These are phyloP conservation scores for Cyberlindnera bimundalis DNA, from an alignment of 805 yeast genomes.

Conservation along the genomic window DNA sequence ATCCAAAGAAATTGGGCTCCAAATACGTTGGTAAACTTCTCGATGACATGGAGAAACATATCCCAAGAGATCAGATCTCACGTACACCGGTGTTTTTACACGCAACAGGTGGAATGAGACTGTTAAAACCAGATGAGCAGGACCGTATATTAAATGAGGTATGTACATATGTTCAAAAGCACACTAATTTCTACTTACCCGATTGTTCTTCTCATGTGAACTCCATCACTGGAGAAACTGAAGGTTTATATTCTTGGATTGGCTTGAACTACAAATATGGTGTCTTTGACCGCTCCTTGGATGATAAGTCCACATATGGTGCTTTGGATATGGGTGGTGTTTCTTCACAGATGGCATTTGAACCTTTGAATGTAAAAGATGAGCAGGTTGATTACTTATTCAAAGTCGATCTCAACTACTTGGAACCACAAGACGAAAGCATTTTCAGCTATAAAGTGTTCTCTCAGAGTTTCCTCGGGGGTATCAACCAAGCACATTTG, in stretches of 20 bases:
- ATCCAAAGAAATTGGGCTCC: conserved; percentile 49
- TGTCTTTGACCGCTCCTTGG: conserved; percentile 33
- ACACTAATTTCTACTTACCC: conserved; percentile 53
- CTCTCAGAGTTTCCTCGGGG: conserved; percentile 59
- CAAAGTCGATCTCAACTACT: conserved; percentile 39
- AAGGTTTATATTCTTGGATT: conserved; percentile 68
- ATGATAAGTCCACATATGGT: conserved; percentile 47
- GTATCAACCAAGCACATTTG: conserved; percentile 52
- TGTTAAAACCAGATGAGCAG: conserved; percentile 51
- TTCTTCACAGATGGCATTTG: conserved; percentile 72
- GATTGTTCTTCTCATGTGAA: conserved; percentile 59
- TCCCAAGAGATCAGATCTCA: conserved; percentile 56
- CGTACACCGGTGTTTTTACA: conserved; percentile 68
- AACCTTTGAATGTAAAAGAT: conserved; percentile 39
- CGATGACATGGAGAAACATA: conserved; percentile 42
- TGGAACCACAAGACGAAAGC: conserved; percentile 26
- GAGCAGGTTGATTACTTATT: conserved; percentile 42
- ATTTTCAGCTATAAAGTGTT: conserved; percentile 41
- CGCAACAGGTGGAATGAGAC: conserved; percentile 68
- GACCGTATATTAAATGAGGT: conserved; percentile 41
- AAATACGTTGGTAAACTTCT: conserved; percentile 50
- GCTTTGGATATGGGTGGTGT: conserved; percentile 99
- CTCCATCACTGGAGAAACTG: conserved; percentile 60
- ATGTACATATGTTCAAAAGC: conserved; percentile 45
- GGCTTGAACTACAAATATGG: conserved; percentile 55